Evolutionary conservation across 768 basidiomycete genomes (phyloP).

Genomic region (Cystobasidium ongulense): DNA sequence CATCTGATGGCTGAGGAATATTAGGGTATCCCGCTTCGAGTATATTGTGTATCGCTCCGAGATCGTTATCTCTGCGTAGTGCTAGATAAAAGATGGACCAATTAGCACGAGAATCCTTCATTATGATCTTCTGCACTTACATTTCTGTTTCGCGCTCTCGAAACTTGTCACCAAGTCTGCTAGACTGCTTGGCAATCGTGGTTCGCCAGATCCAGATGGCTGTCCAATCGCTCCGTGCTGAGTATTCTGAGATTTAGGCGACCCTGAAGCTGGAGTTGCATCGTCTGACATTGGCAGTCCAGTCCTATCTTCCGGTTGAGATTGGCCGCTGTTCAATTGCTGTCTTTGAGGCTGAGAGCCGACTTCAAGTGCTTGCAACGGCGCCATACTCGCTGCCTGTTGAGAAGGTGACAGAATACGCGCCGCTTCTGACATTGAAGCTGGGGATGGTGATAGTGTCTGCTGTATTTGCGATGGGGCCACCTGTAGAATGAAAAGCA

Average conservation of each 20-base stretch:
- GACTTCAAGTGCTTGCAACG: conserved; percentile 21
- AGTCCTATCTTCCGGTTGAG: background rate
- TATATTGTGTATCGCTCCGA: conserved; percentile 83
- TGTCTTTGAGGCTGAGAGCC: conserved; percentile 31
- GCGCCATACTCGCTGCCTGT: conserved; percentile 15
- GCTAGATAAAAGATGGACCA: conserved; percentile 32
- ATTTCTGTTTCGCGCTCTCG: conserved; percentile 93
- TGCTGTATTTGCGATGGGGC: background rate
- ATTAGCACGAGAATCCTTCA: background rate
- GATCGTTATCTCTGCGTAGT: conserved; percentile 51
- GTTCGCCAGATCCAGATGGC: conserved; percentile 40
- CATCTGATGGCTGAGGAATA: conserved; percentile 85
- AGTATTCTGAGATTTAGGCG: background rate
- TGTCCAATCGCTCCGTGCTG: background rate
- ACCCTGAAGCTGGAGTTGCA: conserved; percentile 39
- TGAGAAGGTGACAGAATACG: background rate
- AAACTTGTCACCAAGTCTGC: conserved; percentile 90
- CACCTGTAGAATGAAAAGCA: background rate
- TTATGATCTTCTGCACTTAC: conserved; percentile 47
- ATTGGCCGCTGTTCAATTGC: conserved; percentile 33
- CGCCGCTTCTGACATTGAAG: background rate
- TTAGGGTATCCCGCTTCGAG: conserved; percentile 83
- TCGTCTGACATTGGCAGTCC: conserved; percentile 42
- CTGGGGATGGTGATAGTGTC: background rate
- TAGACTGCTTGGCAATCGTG: conserved; percentile 62